A percentile compares a stretch with the other conserved stretches of the same genome.
phyloP scores from a whole-genome alignment of 192 early-diverging fungal species.

The Backusella sp. region DNA sequence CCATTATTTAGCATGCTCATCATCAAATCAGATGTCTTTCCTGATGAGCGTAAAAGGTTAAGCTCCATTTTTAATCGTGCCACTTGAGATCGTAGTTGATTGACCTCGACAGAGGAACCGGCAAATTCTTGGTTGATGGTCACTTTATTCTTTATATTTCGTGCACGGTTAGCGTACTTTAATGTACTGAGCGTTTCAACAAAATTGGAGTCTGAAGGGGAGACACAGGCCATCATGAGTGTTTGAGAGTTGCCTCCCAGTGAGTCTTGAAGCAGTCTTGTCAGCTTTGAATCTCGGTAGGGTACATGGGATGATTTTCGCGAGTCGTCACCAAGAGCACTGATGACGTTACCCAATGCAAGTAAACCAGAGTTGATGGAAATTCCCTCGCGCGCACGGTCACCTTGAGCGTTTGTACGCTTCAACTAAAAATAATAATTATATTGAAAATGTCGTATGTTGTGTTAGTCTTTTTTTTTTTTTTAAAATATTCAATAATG shows the following conservation, averaged over 20 bases:
- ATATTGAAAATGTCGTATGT: neutral
- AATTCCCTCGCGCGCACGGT: conserved; percentile 93
- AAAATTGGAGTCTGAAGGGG: conserved; percentile 79
- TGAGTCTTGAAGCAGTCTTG: conserved; percentile 93
- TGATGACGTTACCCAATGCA: conserved; percentile 97
- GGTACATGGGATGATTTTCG: conserved; percentile 76
- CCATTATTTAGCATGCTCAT: neutral
- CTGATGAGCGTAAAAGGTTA: neutral
- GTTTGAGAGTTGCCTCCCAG: conserved; percentile 94
- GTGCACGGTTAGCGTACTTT: conserved; percentile 92
- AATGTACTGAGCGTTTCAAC: conserved; percentile 93
- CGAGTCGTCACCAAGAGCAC: conserved; percentile 78
- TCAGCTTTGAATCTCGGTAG: conserved; percentile 96
- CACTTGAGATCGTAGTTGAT: conserved; percentile 50
- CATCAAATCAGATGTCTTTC: neutral
- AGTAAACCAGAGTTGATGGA: conserved; percentile 94
- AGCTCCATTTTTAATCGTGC: conserved; percentile 49
- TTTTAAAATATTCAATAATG: neutral
- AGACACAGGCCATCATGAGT: conserved; percentile 94
- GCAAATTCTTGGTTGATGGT: conserved; percentile 49
- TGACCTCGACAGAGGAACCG: conserved; percentile 47
- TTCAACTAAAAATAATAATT: conserved; percentile 54
- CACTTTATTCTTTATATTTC: conserved; percentile 91
- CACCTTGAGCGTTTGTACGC: conserved; percentile 88
- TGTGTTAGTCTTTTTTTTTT: neutral